phyloP scores from a whole-genome alignment of 2,329 filamentous ascomycete genomes.

The Grosmannia huntii region DNA sequence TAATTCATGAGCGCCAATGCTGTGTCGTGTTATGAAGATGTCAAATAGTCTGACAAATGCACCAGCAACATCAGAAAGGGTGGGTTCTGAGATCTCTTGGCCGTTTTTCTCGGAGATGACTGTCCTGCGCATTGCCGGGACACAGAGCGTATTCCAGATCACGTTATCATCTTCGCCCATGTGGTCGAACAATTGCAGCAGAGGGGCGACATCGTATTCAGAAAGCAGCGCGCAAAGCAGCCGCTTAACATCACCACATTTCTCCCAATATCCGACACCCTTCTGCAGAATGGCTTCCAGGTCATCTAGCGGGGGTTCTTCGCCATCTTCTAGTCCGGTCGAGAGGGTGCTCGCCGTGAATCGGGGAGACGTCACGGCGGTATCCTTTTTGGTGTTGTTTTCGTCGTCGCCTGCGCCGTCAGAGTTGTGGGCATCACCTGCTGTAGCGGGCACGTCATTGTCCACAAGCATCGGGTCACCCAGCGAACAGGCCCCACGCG shows the following conservation, averaged over 20 bases:
- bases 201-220: neutral
- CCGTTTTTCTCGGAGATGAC: neutral
- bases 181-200: constrained; percentile 2
- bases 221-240: constrained; percentile 10
- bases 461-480: neutral
- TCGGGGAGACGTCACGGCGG: neutral
- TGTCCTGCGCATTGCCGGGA: neutral
- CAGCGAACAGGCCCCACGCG: neutral
- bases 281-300: constrained; percentile 6
- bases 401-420: neutral
- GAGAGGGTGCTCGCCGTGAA: neutral
- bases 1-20: neutral
- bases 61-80: constrained; percentile 1
- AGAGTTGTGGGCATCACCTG: neutral
- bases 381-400: neutral
- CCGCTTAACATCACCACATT: constrained; percentile 3
- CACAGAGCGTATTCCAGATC: constrained; percentile 9
- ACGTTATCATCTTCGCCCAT: neutral
- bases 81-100: neutral
- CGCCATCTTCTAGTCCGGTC: neutral
- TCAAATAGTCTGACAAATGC: constrained; percentile 14
- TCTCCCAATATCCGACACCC: constrained; percentile 9
- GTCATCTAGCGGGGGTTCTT: neutral
- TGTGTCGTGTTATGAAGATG: constrained; percentile 10
- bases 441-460: neutral